Percentiles rank a stretch among this genome's conserved stretches.
Evolutionary conservation across 2,329 filamentous ascomycete genomes (phyloP).

Genomic region (Furcasterigmium sp.): DNA sequence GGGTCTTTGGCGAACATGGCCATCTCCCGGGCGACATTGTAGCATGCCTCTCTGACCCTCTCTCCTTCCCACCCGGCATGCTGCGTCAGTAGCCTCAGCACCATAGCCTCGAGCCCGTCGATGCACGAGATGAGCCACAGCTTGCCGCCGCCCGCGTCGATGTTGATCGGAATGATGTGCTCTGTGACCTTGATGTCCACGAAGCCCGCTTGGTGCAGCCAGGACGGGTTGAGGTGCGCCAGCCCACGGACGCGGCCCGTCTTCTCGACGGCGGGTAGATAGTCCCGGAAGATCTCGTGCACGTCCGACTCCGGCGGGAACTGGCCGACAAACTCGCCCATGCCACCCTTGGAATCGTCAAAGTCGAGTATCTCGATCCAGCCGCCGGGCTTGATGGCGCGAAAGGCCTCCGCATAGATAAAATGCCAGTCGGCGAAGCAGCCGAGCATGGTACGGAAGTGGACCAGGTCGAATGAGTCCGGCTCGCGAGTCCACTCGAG

Average conservation of each 20-base stretch:
- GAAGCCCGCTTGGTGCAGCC: conserved; percentile 44
- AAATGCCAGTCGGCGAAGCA: conserved; percentile 51
- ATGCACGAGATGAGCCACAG: conserved; percentile 49
- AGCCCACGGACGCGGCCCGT: conserved; percentile 40
- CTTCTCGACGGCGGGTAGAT: conserved; percentile 35
- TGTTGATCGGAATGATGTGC: conserved; percentile 41
- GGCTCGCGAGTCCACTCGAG: conserved; percentile 49
- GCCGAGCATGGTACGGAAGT: conserved; percentile 50
- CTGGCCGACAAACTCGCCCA: conserved; percentile 27
- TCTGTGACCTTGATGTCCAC: conserved; percentile 43
- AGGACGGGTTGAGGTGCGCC: conserved; percentile 37
- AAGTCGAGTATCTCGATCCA: conserved; percentile 54
- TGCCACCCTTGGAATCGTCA: conserved; percentile 29
- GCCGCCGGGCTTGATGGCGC: conserved; percentile 50
- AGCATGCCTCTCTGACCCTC: conserved; percentile 40
- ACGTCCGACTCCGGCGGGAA: conserved; percentile 42
- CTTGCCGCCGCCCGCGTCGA: conserved; percentile 41
- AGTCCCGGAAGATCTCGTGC: conserved; percentile 32
- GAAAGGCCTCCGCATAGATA: conserved; percentile 47
- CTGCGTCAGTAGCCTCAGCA: conserved; percentile 45
- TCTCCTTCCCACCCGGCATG: conserved; percentile 48
- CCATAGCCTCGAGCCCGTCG: conserved; percentile 43
- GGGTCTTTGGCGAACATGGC: conserved; percentile 42
- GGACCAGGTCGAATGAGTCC: conserved; percentile 50
- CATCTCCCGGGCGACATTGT: conserved; percentile 41